Conservation (phyloP, 2,329 filamentous ascomycete species). For the Monosporascus sp. region DNA sequence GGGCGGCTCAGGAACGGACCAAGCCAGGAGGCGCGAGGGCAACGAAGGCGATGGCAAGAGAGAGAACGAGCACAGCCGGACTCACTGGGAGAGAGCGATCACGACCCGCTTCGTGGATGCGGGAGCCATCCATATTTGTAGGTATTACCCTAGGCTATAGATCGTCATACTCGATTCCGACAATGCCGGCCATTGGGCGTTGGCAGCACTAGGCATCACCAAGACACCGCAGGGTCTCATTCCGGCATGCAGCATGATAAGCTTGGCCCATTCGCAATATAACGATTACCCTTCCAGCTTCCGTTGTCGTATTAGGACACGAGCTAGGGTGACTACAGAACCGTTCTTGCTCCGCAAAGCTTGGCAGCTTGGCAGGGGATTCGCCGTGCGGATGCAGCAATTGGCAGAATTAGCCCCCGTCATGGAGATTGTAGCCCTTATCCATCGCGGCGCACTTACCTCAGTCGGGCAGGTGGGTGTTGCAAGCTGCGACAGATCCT, state of each 20-base stretch:
- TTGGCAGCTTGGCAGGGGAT: neutral
- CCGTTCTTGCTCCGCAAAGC: neutral
- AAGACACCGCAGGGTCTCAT: slow-evolving; percentile 7
- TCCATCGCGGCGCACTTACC: too few species aligned
- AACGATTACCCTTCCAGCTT: slow-evolving; percentile 13
- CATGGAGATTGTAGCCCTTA: too few species aligned
- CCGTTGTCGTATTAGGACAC: slow-evolving; percentile 16
- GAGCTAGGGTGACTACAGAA: neutral
- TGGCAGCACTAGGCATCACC: neutral
- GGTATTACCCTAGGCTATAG: neutral
- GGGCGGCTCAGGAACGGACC: slow-evolving; percentile 1
- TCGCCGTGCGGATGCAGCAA: too few species aligned
- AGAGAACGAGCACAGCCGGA: slow-evolving; percentile 7
- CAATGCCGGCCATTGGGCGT: neutral
- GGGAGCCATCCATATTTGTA: slow-evolving; percentile 17
- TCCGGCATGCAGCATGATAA: slow-evolving; percentile 11
- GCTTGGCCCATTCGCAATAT: slow-evolving; percentile 4
- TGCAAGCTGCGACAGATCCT: too few species aligned
- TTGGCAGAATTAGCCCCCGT: too few species aligned
- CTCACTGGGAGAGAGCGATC: slow-evolving; percentile 3
- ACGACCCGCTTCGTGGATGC: neutral
- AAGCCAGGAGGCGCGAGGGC: slow-evolving; percentile 4
- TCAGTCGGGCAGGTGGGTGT: too few species aligned
- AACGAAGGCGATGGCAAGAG: slow-evolving; percentile 4
- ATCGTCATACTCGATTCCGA: neutral